These are phyloP conservation scores for Auricularia auricula-judae DNA, from an alignment of 768 basidiomycete species.

Conservation along the genomic window DNA sequence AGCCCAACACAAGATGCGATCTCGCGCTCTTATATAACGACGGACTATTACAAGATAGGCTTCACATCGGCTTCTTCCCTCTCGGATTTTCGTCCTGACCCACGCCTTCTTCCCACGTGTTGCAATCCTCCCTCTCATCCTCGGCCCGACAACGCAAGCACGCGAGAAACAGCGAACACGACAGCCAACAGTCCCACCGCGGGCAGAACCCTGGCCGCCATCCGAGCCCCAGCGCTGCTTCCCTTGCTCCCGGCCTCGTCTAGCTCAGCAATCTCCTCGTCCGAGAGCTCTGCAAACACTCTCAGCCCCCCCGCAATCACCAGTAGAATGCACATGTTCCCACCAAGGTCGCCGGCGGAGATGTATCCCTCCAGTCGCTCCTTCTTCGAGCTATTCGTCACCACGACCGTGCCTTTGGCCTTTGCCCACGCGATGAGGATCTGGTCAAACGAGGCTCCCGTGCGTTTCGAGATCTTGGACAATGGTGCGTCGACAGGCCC, in stretches of 20 bases:
- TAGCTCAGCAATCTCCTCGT: slow-evolving; percentile 40
- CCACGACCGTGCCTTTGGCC: slow-evolving; percentile 51
- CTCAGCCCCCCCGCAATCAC: slow-evolving; percentile 1
- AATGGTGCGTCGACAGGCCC: slow-evolving; percentile 57
- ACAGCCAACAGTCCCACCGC: background rate
- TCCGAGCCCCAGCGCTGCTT: background rate
- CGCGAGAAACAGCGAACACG: background rate
- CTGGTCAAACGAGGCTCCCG: slow-evolving; percentile 48
- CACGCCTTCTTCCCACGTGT: background rate
- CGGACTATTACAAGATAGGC: no score
- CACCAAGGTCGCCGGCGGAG: slow-evolving; percentile 52
- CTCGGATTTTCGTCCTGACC: background rate
- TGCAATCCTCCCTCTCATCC: background rate
- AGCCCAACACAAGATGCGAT: background rate
- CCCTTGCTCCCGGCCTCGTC: slow-evolving; percentile 37
- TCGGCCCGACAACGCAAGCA: background rate
- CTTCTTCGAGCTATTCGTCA: slow-evolving; percentile 63
- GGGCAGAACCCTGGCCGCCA: background rate
- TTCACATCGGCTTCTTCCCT: background rate
- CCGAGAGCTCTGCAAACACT: slow-evolving; percentile 31
- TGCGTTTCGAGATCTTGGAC: slow-evolving; percentile 37
- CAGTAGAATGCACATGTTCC: slow-evolving; percentile 7
- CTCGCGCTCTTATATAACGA: background rate
- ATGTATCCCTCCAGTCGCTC: slow-evolving; percentile 57
- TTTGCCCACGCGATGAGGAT: slow-evolving; percentile 64